These are phyloP conservation scores for Penicillium coffeae DNA, from an alignment of 495 filamentous ascomycete species.

Conservation along the genomic window DNA sequence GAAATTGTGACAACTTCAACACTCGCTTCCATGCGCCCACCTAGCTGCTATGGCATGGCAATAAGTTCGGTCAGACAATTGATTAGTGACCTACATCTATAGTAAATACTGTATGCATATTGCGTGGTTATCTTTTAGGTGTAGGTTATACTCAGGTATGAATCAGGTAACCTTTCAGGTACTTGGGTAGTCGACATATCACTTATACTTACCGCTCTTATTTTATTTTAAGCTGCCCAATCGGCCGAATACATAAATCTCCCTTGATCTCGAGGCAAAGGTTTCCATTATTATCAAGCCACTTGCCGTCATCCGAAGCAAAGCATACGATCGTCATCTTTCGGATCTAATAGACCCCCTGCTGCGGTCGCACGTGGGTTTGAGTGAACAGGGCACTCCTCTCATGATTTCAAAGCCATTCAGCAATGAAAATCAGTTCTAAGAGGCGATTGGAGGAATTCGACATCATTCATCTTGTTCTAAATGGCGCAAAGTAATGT, in stretches of 20 bases:
- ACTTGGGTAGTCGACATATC: too few species aligned
- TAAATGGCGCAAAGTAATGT: too few species aligned
- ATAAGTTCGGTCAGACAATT: too few species aligned
- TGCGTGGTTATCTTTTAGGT: too few species aligned
- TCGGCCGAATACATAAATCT: constrained; percentile 20
- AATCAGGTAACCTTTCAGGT: too few species aligned
- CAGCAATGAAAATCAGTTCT: background rate
- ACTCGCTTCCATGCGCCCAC: constrained; percentile 42
- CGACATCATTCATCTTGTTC: constrained; percentile 31
- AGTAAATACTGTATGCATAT: too few species aligned
- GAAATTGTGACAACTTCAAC: constrained; percentile 41
- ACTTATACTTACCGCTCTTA: too few species aligned
- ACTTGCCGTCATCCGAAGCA: constrained; percentile 28
- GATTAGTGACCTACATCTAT: too few species aligned
- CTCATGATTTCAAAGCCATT: constrained; percentile 24
- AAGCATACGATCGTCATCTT: constrained; percentile 27
- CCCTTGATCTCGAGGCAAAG: constrained; percentile 32
- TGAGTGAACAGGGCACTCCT: constrained; percentile 30
- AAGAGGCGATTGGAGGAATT: constrained; percentile 30
- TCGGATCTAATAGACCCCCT: constrained; percentile 22
- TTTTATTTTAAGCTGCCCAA: too few species aligned
- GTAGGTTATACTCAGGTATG: too few species aligned
- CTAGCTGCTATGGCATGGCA: too few species aligned
- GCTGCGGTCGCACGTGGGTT: constrained; percentile 32
- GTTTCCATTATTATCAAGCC: constrained; percentile 28